Base-by-base conservation (phyloP, 2,329 filamentous ascomycete genomes). In the Pestalotiopsis sp. region DNA sequence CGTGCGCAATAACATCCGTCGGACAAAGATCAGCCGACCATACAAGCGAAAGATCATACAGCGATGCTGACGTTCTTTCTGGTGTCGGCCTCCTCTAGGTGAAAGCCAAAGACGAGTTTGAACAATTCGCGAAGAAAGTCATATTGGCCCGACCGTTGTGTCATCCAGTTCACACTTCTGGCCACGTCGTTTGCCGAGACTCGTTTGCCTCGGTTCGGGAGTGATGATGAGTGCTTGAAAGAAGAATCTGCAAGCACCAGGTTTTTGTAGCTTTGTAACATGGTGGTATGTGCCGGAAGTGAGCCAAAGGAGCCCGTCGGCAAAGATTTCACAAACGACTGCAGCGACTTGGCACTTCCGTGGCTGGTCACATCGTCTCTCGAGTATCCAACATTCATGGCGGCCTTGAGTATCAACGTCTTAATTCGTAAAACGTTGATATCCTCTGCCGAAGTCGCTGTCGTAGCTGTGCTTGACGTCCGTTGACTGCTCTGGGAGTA, bases 61-160 rank as follows among this genome's bases (percentile, higher is more conserved):
- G 82, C 81, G 69, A 93, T 91, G 70, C 86, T 89, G 62, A 91
- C 83, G 68, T 86, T 88, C 75, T 92, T 92, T 71, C 91, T 85
- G 66, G 85, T 82, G 61, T 92, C 89, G 1, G 89, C 91, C 74
- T 97, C 94, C 67, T 97, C 93, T 17, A 94, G 81, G 62, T 91
- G 88, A 76, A 95, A 95, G 3, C 93, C 92, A 78, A 97, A 97
- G 2, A 97, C 94, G 56, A 95, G 85, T 66, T 89, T 88, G 82
- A 93, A 98, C 14, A 98, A 84, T 75, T 97, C 94, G 64, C 90
- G 86, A 71, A 98, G 82, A 85, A 95, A 98, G 9, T 84, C 84
- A 79, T 96, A 96, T 74, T 94, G 90, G 68, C 89, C 86, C 36
- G 86, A 86, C 49, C 88, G 90, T 68, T 89, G 85, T 66, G 88